Percentiles rank a stretch among this genome's conserved stretches.
Evolutionary conservation across 164 flowering plant genomes (phyloP).

Genomic region (Vitis vinifera): ASM3070453v1 NC_081818.1:12854501-12855000

Average conservation of each 20-base stretch:
- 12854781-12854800: constrained; percentile 86
- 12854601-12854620: constrained; percentile 92
- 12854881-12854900: no score
- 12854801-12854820: constrained; percentile 95
- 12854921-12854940: neutral
- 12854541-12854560: constrained; percentile 82
- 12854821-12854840: constrained; percentile 91
- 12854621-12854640: constrained; percentile 70
- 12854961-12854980: constrained; percentile 68
- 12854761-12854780: constrained; percentile 83
- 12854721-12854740: constrained; percentile 10
- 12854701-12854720: neutral
- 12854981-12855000: constrained; percentile 38
- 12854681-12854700: neutral
- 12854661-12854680: neutral
- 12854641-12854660: constrained; percentile 1
- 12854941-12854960: constrained; percentile 63
- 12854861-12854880: neutral
- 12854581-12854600: constrained; percentile 83
- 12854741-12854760: constrained; percentile 54
- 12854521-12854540: neutral
- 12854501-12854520: no score
- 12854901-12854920: neutral
- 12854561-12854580: constrained; percentile 84
- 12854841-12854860: constrained; percentile 82